Evolutionary conservation across 306 rosid genomes (phyloP), one percentile per base, ranked within the genome.

Genomic region (Begonia masoniana): DNA sequence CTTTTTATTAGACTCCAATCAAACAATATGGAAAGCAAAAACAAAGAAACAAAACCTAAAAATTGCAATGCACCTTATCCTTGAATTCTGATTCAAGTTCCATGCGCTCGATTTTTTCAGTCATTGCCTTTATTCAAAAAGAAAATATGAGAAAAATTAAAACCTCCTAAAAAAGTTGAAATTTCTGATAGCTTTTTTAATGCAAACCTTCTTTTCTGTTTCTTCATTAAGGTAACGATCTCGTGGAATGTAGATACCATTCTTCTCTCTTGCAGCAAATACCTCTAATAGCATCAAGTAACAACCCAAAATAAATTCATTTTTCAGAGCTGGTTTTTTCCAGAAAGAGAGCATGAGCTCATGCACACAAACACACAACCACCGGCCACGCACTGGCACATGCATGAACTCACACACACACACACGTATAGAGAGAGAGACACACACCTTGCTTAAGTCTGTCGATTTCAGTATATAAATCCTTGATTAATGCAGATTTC

Each of bases 61-160:
- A 16, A 21, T 12, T 24, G 55, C 58, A 24, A 69, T 47, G 35
- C 71, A 92, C 99, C 93, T 92, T 92, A 70, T 92, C 99, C 78
- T 92, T 92, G n/a, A 93, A 77, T 47, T 92, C 96, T 13, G 75
- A 83, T 17, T 79, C 95, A 64, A 70, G 85, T 75, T 92, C 99
- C 99, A 92, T 83, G 50, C 93, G 93, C 71, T 92, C 96, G 52
- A 92, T 87, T 74, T 83, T 92, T 67, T 92, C 99, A 62, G 89
- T 61, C 99, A 92, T 92, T 57, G 96, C 95, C 99, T 92, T 60
- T 24, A 60, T 65, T 46, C 8, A 52, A 9, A 43, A 47, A 65
- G 39, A 31, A 57, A 46, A 62, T 39, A 53, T 35, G 55, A 14
- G 39, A 48, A 66, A 51, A 62, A 46, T 48, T 54, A 59, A 13